Evolutionary conservation across 202 grass and related monocot genomes (phyloP).

Genomic region (Sporobolus alterniflorus): DNA sequence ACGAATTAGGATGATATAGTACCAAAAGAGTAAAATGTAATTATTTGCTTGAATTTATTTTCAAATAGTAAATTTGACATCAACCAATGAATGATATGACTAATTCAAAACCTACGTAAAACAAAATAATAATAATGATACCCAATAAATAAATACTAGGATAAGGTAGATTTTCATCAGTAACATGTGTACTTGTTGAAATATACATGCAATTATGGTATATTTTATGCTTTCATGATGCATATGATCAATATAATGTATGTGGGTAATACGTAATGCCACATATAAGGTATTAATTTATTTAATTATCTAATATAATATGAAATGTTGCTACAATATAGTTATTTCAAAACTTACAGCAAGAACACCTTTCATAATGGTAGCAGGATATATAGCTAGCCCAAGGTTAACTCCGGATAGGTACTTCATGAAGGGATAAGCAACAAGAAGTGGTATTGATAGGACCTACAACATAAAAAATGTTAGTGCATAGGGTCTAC

Average conservation of each 20-base stretch:
- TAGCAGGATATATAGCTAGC: slow-evolving; percentile 50
- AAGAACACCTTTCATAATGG: slow-evolving; percentile 32
- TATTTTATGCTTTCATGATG: neutral
- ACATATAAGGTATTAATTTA: neutral
- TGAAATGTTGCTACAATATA: neutral
- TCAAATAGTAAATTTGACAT: neutral
- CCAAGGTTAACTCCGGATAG: slow-evolving; percentile 56
- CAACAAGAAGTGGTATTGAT: slow-evolving; percentile 57
- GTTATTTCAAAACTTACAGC: slow-evolving; percentile 10
- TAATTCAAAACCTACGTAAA: neutral
- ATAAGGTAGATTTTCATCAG: neutral
- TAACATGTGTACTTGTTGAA: neutral
- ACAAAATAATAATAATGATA: too few relatives aligned
- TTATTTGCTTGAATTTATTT: neutral
- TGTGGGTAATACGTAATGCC: neutral
- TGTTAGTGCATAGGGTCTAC: neutral
- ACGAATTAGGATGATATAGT: neutral
- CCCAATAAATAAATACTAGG: neutral
- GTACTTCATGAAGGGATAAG: slow-evolving; percentile 78
- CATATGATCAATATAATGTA: neutral
- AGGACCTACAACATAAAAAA: slow-evolving; percentile 39
- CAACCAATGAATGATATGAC: neutral
- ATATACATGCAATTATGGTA: neutral
- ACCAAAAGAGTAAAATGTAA: neutral
- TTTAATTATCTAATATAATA: neutral